Evolutionary conservation across 1,284 basidiomycete species (phyloP), one percentile per base, ranked within the genome.

Genomic region (Afroboletus lepidellus): DNA sequence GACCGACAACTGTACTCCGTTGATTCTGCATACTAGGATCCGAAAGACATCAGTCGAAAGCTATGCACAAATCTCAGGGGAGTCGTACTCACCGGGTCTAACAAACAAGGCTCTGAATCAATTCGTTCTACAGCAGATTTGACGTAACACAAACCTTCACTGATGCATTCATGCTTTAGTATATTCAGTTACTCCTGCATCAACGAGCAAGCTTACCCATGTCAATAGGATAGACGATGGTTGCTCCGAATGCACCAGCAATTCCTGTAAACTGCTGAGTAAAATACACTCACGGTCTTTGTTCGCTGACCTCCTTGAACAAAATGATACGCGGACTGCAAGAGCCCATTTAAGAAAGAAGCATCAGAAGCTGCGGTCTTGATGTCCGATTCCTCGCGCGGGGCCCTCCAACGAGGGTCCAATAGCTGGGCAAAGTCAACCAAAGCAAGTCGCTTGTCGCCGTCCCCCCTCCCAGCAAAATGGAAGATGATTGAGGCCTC

Each of bases 401-500:
- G 89, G 8, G 85, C 77, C 57, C 76, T 79, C 92, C 92, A 94
- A 57, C 85, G 80, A 11, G 91, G 89, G 67, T 97, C 94, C 43
- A 98, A 74, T 27, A 98, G 72, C 63, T 94, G 90, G 18, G 86
- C 89, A 71, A 98, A 98, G 71, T 98, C 94, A 44, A 89, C 72
- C 34, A 95, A 72, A 8, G 91, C 80, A 45, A 97, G 79, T 20
- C 93, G 81, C 59, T 85, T 82, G 42, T 74, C 73, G 6, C 77
- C 73, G 46, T 77, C 74, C 7, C 93, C 94, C 50, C 92, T 83
- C 18, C 88, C 86, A 16, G 92, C 93, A 73, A 97, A 97, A 72
- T 98, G 94, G 76, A 96, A 98, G 63, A 97, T 87, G 63, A 97
- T 96, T 51, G 87, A 85, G 24, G 92, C 93, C 69, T 98, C 94